Evolutionary conservation across 306 rosid species (phyloP).

Genomic region (Ceratonia siliqua): DNA sequence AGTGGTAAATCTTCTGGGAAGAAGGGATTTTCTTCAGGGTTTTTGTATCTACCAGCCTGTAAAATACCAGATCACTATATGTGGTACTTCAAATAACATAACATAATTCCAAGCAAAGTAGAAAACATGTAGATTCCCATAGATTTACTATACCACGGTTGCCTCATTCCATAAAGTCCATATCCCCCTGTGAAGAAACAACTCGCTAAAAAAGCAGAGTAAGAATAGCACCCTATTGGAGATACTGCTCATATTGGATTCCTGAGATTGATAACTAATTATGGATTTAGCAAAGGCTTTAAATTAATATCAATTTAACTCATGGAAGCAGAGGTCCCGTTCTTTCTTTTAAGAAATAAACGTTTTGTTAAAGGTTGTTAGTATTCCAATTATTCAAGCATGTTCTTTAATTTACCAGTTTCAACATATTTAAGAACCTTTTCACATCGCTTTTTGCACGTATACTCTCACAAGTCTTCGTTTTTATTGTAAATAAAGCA

Average conservation of each 20-base stretch:
- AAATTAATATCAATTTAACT: neutral
- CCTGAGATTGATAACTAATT: neutral
- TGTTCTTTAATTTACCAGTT: neutral
- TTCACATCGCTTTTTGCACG: neutral
- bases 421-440: neutral
- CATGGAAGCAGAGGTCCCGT: neutral
- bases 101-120: neutral
- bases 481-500: neutral
- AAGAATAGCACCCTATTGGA: neutral
- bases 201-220: neutral
- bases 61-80: conserved; percentile 2
- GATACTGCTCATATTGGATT: neutral
- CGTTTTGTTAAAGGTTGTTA: neutral
- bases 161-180: neutral
- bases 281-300: neutral
- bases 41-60: conserved; percentile 65
- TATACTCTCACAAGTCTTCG: neutral
- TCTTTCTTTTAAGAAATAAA: neutral
- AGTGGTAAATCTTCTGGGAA: conserved; percentile 51
- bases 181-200: neutral
- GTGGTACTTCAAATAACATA: neutral
- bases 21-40: conserved; percentile 68
- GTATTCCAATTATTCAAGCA: neutral
- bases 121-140: neutral
- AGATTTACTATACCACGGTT: neutral